phyloP scores from a whole-genome alignment of 768 basidiomycete species.

The Xerocomus brunneocitrinus region DNA sequence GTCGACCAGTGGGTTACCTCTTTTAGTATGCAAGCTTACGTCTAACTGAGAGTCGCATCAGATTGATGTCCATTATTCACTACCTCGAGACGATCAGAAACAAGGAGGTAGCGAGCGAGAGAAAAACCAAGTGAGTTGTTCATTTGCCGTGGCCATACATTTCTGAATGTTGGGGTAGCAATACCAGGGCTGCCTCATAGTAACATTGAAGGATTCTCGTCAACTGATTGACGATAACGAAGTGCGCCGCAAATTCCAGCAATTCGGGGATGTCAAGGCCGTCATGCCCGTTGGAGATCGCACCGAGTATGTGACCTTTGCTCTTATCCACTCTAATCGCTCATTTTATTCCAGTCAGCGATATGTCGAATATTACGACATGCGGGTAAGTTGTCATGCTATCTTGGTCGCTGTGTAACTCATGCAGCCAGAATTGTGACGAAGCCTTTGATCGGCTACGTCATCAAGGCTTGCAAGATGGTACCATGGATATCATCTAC shows the following conservation, averaged over 20 bases:
- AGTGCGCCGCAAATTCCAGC: slow-evolving; percentile 79
- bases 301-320: slow-evolving; percentile 43
- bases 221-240: slow-evolving; percentile 80
- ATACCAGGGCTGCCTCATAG: slow-evolving; percentile 79
- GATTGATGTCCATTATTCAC: slow-evolving; percentile 98
- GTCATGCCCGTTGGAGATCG: slow-evolving; percentile 64
- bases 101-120: slow-evolving; percentile 54
- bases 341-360: slow-evolving; percentile 57
- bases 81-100: slow-evolving; percentile 84
- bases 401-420: slow-evolving; percentile 4
- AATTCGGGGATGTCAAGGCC: slow-evolving; percentile 86
- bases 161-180: slow-evolving; percentile 39
- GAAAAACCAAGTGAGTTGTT: slow-evolving; percentile 71
- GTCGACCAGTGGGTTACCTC: slow-evolving; percentile 71
- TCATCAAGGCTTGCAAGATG: slow-evolving; percentile 76
- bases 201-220: slow-evolving; percentile 69
- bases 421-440: slow-evolving; percentile 54
- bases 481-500: slow-evolving; percentile 82
- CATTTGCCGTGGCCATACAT: not conserved
- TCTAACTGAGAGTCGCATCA: slow-evolving; percentile 28
- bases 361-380: slow-evolving; percentile 93
- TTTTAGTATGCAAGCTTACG: not conserved
- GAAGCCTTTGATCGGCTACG: slow-evolving; percentile 78
- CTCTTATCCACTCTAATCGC: not conserved
- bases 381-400: slow-evolving; percentile 47